Percentiles rank a stretch among this genome's conserved stretches.
These are phyloP conservation scores for Kwoniella sp. DNA, from an alignment of 768 basidiomycete genomes.

Conservation along the genomic window DNA sequence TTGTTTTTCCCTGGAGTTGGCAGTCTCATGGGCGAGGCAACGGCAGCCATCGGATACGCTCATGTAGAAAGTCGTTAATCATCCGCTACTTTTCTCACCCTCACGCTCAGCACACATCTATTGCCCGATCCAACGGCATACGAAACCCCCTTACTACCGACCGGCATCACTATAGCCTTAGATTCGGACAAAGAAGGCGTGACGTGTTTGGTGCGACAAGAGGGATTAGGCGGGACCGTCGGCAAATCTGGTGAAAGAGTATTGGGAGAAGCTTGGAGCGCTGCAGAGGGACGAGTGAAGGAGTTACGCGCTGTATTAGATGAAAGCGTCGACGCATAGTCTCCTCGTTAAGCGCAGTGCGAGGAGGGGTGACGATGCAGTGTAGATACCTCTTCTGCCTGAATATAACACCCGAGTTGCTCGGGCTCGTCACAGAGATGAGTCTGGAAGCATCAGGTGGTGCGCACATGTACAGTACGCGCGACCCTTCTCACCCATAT, in stretches of 20 bases:
- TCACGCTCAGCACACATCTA: slow-evolving; percentile 62
- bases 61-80: too few species aligned
- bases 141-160: slow-evolving; percentile 82
- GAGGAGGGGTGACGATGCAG: too few species aligned
- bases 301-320: slow-evolving; percentile 41
- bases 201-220: slow-evolving; percentile 46
- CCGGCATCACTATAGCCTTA: slow-evolving; percentile 57
- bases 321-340: slow-evolving; percentile 8
- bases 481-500: too few species aligned
- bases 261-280: slow-evolving; percentile 43
- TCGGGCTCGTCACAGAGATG: too few species aligned
- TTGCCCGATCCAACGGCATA: slow-evolving; percentile 78
- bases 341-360: too few species aligned
- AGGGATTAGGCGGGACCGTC: slow-evolving; percentile 44
- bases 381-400: too few species aligned
- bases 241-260: slow-evolving; percentile 49
- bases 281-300: slow-evolving; percentile 38
- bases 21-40: too few species aligned
- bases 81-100: background rate
- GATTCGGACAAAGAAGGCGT: slow-evolving; percentile 29
- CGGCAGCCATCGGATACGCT: too few species aligned
- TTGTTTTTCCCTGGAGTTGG: too few species aligned
- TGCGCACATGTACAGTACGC: too few species aligned
- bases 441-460: too few species aligned
- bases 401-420: too few species aligned